phyloP scores from a whole-genome alignment of 2,329 filamentous ascomycete genomes.

The Penicillium sp. region DNA sequence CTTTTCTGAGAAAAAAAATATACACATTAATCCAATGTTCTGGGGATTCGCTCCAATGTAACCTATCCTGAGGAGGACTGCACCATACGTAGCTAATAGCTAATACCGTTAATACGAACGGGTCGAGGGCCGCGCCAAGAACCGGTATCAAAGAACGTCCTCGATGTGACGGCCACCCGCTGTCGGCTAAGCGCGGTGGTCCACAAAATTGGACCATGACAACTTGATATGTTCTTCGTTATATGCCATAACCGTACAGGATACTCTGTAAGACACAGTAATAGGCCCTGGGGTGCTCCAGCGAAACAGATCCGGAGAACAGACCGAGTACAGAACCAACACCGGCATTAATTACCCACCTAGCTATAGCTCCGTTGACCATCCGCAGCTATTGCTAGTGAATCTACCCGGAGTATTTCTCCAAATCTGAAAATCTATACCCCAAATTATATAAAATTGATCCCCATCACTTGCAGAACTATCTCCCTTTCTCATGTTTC shows the following conservation, averaged over 20 bases:
- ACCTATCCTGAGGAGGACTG: neutral
- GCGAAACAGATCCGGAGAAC: neutral
- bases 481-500: neutral
- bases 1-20: neutral
- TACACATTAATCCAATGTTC: no score
- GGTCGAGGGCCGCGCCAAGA: constrained; percentile 3
- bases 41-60: no score
- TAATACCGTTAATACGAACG: neutral
- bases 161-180: neutral
- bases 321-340: neutral
- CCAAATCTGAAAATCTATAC: neutral
- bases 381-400: neutral
- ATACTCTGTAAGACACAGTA: neutral
- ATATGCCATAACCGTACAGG: neutral
- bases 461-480: neutral
- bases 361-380: neutral
- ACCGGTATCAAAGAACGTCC: constrained; percentile 2
- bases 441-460: neutral
- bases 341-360: neutral
- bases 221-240: neutral
- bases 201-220: neutral
- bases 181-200: constrained; percentile 9
- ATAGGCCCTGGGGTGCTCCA: no score
- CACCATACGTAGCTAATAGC: neutral
- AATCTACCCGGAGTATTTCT: neutral